Base-by-base conservation (phyloP, 805 yeast genomes). In the Tetrapisispora namnaoensis region DNA sequence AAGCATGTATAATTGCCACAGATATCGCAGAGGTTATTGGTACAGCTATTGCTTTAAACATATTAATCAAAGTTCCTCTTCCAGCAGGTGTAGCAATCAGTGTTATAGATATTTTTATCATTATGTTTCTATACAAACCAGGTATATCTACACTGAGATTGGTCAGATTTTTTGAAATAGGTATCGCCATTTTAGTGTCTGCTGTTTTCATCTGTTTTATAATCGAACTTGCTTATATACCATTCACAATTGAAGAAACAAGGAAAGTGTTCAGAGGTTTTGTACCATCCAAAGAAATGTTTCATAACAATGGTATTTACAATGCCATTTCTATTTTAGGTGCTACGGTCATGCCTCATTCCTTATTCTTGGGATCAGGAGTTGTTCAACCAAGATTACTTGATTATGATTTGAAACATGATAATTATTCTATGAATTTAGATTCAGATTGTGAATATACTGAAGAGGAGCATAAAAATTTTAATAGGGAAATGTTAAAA, bases 1-100 rank as follows among this genome's bases (percentile, higher is more conserved):
- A 89, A 59, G 67, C 85, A 49, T 95, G 96, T 8, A 89, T 89
- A 51, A 82, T 89, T 39, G 91, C 95, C 16, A 90, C 97, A 0
- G 96, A 89, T 68, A 74, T 89, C 54, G 96, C 96, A 0, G 97
- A 90, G 64, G 96, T 89, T 8, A 87, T 90, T 24, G 97, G 96
- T 44, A 84, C 95, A 5, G 96, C 96, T 9, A 86, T 89, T 51
- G 81, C 96, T 0, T 70, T 90, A 41, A 83, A 87, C 58, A 85
- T 89, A 49, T 65, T 89, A 42, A 75, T 89, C 52, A 75, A 75
- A 14, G 75, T 89, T 21, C 96, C 96, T 0, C 71, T 90, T 39
- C 71, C 86, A 1, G 72, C 80, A 4, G 96, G 96, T 48, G 93
- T 89, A 2, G 66, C 84, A 4, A 68, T 89, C 27, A 88, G 96